Base-by-base conservation (phyloP, 768 basidiomycete genomes). In the Lentinula aciculospora region DNA sequence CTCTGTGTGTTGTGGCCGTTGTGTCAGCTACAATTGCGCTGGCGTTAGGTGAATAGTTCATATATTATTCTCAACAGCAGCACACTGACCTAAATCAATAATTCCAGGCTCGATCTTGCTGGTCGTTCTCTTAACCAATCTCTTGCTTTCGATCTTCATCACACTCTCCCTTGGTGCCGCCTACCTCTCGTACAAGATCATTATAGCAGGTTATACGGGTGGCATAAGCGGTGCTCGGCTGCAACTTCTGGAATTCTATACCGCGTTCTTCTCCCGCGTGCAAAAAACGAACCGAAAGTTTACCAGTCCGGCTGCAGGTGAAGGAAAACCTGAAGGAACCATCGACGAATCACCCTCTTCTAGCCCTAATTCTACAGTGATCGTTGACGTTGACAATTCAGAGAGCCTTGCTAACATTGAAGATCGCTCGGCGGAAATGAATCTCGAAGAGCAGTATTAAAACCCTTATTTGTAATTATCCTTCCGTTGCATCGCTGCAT, bases 201-300 rank as follows among this genome's bases (percentile, higher is more conserved):
- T 64, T 9, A 56, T 66, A 47, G 60, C 68, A 6, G 53, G 69
- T 42, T 58, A 62, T 19, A 36, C 63, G 28, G 64, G 66, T 28
- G 71, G 71, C 4, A 49, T 62, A 13, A 23, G 13, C 37, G 70
- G 67, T 4, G 59, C 69, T 55, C 40, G 55, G n/a, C 67, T 63
- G 50, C 74, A 71, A 71, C 64, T 63, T 19, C 37, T 62, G 17
- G 68, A 72, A 57, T 68, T 68, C n/a, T 44, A 40, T 1, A 63
- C 58, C 17, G 60, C 59, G 39, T 64, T 63, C 49, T 63, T 72
- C 19, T 48, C 47, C 17, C 23, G 31, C 12, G 32, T 42, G 17
- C 40, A 48, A 64, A 61, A 49, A 15, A 60, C 58, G 68, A n/a
- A 12, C 5, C 9, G 5, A 17, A 4, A 47, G 9, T 4, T 21